Evolutionary conservation across 2,329 filamentous ascomycete genomes (phyloP).

Genomic region (Colletotrichum paranaense): DNA sequence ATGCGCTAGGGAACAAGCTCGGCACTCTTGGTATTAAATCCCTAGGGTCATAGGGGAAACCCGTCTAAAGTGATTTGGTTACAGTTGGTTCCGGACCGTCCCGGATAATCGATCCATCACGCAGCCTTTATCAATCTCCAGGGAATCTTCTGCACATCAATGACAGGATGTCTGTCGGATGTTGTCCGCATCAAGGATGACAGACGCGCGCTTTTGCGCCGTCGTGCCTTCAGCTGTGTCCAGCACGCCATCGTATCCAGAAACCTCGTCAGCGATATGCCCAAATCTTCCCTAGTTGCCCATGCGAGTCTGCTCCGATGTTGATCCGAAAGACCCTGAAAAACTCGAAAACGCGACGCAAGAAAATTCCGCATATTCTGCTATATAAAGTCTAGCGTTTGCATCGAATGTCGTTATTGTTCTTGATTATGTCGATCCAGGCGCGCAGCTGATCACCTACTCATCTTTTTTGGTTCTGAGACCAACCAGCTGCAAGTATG

Average conservation of each 20-base stretch:
- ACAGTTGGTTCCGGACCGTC: not conserved
- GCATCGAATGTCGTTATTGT: not conserved
- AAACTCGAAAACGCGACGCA: not conserved
- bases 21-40: too few relatives aligned
- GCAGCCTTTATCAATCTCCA: not conserved
- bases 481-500: not conserved
- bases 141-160: too few relatives aligned
- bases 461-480: too few relatives aligned
- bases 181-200: not conserved
- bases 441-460: too few relatives aligned
- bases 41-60: not conserved
- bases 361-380: not conserved
- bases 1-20: too few relatives aligned
- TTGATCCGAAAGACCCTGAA: constrained; percentile 3
- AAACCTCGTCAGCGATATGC: constrained; percentile 29
- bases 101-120: not conserved
- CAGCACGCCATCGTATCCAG: constrained; percentile 28
- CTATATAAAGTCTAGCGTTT: constrained; percentile 4
- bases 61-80: not conserved
- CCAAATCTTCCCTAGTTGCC: not conserved
- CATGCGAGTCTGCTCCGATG: constrained; percentile 2
- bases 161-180: not conserved
- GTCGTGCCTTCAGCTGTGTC: too few relatives aligned
- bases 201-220: not conserved
- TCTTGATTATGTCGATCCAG: not conserved